Base-by-base conservation (phyloP, 441 rosid genomes). In the Croton laevigatus region DNA sequence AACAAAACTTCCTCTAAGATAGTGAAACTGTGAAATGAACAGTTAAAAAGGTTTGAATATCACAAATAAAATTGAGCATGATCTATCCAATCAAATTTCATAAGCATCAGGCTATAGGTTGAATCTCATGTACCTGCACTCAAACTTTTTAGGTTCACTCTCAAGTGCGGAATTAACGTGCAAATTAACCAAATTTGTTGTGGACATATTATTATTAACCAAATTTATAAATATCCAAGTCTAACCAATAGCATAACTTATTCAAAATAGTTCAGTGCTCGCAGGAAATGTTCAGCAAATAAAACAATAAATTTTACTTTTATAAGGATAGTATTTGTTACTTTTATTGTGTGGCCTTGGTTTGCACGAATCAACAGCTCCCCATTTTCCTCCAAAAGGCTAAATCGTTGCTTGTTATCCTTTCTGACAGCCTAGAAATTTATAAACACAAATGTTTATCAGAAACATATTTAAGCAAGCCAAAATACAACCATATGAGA, bases 331-430 rank as follows among this genome's bases (percentile, higher is more conserved):
- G 11, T 40, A 55, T 32, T 46, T 49, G 65, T 79, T 68, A 94
- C 98, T 89, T 75, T 81, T 63, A 94, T 65, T 0, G 98, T 84
- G 73, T 94, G 98, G 62, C 98, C 98, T 87, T 90, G 97, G 80
- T 91, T 94, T 70, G 98, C 97, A 45, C 96, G 97, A 44, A 91
- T 88, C 55, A 86, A 72, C 76, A 89, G 88, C 80, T 88, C 94
- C 42, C 88, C 91, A 20, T 85, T 80, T 76, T 91, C 97, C 75
- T 89, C 96, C 23, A 85, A 40, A 19, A 94, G 93, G 71, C 90
- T 81, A 68, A 94, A 86, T 32, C 97, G 84, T 78, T 90, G 97
- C 77, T 94, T 94, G 65, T 86, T 94, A 76, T 94, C 97, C 75
- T 73, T 88, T 80, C 94, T 81, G 64, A 90, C 97, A 49, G 94